Evolutionary conservation across 208 protist species (phyloP).

Genomic region (Borovskyia barvae): DNA sequence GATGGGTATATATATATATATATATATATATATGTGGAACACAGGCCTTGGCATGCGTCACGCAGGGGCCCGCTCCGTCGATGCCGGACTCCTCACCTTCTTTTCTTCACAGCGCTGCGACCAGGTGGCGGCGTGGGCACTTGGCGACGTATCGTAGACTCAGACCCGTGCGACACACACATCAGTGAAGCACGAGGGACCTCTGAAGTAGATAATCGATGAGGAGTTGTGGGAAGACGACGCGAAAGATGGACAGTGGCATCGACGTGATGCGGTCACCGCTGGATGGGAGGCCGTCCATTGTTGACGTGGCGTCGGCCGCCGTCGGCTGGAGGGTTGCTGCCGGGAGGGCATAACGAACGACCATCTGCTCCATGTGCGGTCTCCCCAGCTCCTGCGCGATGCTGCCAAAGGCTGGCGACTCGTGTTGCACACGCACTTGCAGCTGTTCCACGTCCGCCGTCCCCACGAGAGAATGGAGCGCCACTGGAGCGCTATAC

Average conservation of each 20-base stretch:
- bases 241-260: conserved; percentile 77
- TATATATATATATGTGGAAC: too few relatives aligned
- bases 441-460: conserved; percentile 52
- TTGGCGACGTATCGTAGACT: too few relatives aligned
- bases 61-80: too few relatives aligned
- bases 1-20: too few relatives aligned
- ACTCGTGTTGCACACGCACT: conserved; percentile 22
- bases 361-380: conserved; percentile 57
- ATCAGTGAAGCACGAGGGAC: conserved; percentile 52
- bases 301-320: not conserved
- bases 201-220: conserved; percentile 73
- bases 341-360: conserved; percentile 46
- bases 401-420: conserved; percentile 9
- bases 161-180: not conserved
- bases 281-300: not conserved
- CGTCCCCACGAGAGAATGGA: conserved; percentile 37
- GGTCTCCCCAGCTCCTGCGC: conserved; percentile 36
- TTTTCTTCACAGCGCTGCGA: too few relatives aligned
- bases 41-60: too few relatives aligned
- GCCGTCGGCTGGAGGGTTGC: not conserved
- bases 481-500: conserved; percentile 26
- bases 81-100: too few relatives aligned
- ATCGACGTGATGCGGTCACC: conserved; percentile 37
- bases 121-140: too few relatives aligned
- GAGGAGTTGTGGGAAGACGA: conserved; percentile 69